Conservation (phyloP, 805 yeast species). For the Huiozyma sinensis region DNA sequence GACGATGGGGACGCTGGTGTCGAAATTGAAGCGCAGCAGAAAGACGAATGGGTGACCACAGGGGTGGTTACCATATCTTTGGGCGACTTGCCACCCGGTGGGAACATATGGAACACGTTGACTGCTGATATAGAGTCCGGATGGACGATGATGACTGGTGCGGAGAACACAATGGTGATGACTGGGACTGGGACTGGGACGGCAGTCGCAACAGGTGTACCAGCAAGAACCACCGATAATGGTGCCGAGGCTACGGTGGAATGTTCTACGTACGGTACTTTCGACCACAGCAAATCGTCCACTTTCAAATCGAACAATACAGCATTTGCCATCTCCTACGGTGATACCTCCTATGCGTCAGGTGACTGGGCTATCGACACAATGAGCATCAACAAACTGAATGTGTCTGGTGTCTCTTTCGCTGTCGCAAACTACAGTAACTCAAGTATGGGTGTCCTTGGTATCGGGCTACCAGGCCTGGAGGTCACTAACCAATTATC, state of each 20-base stretch:
- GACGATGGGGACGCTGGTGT: background rate
- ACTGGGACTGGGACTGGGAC: conserved; percentile 37
- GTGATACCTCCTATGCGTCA: conserved; percentile 37
- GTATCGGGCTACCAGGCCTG: conserved; percentile 42
- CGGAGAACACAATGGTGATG: background rate
- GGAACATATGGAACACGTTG: background rate
- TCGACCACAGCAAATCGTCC: conserved; percentile 24
- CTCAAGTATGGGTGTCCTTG: conserved; percentile 38
- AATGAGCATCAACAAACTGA: conserved; percentile 42
- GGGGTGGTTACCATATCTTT: background rate
- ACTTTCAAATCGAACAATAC: conserved; percentile 27
- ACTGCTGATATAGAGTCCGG: background rate
- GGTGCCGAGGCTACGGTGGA: conserved; percentile 7
- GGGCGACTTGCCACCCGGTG: background rate
- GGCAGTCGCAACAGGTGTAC: conserved; percentile 22
- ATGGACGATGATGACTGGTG: background rate
- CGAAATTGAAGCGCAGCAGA: background rate
- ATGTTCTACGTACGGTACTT: conserved; percentile 33
- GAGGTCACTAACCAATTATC: conserved; percentile 44
- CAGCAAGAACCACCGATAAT: too few relatives aligned
- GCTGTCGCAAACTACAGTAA: conserved; percentile 26
- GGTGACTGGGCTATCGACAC: conserved; percentile 42
- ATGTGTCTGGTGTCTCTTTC: conserved; percentile 20
- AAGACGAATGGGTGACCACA: background rate
- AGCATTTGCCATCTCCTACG: conserved; percentile 36